Conservation (phyloP, 2,329 filamentous ascomycete species). For the Calonectria ilicicola region DNA sequence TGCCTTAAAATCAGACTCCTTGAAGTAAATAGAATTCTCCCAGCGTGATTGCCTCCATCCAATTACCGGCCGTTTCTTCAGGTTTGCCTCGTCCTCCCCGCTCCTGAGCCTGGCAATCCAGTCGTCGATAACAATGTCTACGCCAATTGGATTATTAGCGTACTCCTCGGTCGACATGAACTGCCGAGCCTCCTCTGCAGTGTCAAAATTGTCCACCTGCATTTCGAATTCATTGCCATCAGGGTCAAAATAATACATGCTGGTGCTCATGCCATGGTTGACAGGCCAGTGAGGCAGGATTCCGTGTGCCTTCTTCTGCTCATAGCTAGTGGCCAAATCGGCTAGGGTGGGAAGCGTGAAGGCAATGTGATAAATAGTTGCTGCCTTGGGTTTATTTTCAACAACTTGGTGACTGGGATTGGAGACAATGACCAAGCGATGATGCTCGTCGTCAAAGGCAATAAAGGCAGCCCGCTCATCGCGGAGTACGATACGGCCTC, state of each 20-base stretch:
- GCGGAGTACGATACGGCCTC: neutral
- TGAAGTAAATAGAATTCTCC: neutral
- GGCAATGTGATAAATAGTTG: neutral
- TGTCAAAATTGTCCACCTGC: conserved; percentile 26
- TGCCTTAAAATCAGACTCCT: neutral
- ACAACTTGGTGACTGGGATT: neutral
- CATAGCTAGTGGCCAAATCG: neutral
- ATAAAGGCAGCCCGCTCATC: neutral
- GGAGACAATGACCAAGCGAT: neutral
- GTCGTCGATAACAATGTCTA: conserved; percentile 15
- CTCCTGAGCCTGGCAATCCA: neutral
- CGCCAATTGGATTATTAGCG: conserved; percentile 17
- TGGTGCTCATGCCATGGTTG: conserved; percentile 25
- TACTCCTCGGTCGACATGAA: conserved; percentile 15
- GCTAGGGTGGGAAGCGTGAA: neutral
- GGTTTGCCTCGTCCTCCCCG: neutral
- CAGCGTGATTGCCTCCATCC: neutral
- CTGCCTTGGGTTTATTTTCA: neutral
- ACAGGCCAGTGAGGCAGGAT: conserved; percentile 21
- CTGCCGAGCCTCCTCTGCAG: conserved; percentile 3
- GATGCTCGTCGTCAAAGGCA: neutral
- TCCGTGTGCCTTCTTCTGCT: neutral
- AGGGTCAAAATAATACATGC: conserved; percentile 26
- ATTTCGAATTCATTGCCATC: conserved; percentile 25
- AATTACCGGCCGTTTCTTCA: neutral